Conservation (phyloP, 1,139 yeast species). For the Debaryomyces nepalensis region DNA sequence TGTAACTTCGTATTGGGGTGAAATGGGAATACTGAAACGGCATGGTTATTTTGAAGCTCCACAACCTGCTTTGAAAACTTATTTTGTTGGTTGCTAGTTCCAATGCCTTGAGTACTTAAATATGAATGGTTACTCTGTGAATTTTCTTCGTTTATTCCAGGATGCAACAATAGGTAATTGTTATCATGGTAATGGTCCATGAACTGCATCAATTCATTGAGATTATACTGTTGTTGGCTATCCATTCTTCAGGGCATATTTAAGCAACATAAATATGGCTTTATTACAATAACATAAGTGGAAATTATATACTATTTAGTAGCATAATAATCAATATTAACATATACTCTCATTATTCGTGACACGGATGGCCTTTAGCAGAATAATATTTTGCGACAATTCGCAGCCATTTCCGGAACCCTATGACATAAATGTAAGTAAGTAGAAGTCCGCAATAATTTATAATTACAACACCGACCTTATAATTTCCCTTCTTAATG, state of each 20-base stretch:
- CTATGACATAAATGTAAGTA: background rate
- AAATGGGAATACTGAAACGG: background rate
- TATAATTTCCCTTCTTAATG: no score
- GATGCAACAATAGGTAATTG: background rate
- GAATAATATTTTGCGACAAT: slow-evolving; percentile 3
- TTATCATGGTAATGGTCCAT: slow-evolving; percentile 9
- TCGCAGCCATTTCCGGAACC: slow-evolving; percentile 5
- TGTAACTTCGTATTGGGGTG: slow-evolving; percentile 3
- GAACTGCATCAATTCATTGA: slow-evolving; percentile 8
- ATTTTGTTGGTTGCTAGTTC: slow-evolving; percentile 1
- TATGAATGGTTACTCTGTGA: background rate
- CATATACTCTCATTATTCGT: background rate
- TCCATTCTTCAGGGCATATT: slow-evolving; percentile 6
- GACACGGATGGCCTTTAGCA: no score
- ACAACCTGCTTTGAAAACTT: background rate
- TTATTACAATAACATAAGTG: background rate
- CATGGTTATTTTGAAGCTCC: background rate
- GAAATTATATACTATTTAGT: background rate
- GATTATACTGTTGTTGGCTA: slow-evolving; percentile 10
- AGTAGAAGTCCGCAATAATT: background rate
- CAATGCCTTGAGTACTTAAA: background rate
- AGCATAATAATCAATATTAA: slow-evolving; percentile 1
- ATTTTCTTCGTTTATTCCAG: background rate
- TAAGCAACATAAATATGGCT: background rate
- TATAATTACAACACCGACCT: no score